Conservation (phyloP, 345 rosid genomes). For the Triadica sebifera region DNA sequence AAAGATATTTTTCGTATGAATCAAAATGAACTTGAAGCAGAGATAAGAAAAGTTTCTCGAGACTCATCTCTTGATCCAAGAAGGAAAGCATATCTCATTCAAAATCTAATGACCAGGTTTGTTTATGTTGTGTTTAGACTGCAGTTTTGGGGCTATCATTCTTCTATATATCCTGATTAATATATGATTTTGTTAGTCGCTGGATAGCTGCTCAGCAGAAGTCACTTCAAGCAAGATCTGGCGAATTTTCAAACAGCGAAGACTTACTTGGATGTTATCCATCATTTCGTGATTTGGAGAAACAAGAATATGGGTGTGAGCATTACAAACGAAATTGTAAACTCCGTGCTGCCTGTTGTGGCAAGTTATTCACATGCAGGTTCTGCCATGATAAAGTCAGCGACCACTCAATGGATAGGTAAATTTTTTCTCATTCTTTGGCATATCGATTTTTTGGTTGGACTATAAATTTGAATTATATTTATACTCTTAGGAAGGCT, state of each 20-base stretch:
- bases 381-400: conserved; percentile 81
- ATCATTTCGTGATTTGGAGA: conserved; percentile 64
- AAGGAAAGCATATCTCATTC: conserved; percentile 64
- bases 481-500: conserved; percentile 51
- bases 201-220: conserved; percentile 73
- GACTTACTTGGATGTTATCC: conserved; percentile 53
- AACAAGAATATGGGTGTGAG: conserved; percentile 60
- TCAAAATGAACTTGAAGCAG: conserved; percentile 66
- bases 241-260: conserved; percentile 48
- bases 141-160: conserved; percentile 1
- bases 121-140: conserved; percentile 8
- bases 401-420: conserved; percentile 83
- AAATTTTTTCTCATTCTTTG: conserved; percentile 10
- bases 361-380: conserved; percentile 66
- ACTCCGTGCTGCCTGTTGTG: conserved; percentile 72
- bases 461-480: conserved; percentile 10
- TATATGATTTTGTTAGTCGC: conserved; percentile 43
- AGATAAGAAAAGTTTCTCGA: conserved; percentile 66
- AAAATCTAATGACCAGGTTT: conserved; percentile 77
- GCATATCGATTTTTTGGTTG: conserved; percentile 9
- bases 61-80: conserved; percentile 81
- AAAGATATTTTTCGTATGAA: conserved; percentile 68
- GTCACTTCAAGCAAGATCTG: conserved; percentile 39
- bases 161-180: conserved; percentile 15
- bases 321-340: conserved; percentile 84